A percentile compares a stretch with the other conserved stretches of the same genome.
phyloP scores from a whole-genome alignment of 116 monocot genomes.

The Phalaenopsis hybrid region DNA sequence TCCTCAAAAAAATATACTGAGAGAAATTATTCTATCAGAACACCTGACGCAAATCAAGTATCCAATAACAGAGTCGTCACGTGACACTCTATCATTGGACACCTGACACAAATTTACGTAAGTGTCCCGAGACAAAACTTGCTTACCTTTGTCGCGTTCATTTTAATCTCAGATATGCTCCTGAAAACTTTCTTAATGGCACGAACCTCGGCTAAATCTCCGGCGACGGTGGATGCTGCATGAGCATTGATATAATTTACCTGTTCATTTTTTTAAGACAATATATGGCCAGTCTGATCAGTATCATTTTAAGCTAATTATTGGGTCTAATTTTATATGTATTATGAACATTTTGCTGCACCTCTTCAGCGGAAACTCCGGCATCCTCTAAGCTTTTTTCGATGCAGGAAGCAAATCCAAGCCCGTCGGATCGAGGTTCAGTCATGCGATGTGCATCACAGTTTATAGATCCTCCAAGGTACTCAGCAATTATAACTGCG shows the following conservation, averaged over 20 bases:
- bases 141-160: conserved; percentile 77
- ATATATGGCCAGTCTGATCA: too few species aligned
- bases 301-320: background rate
- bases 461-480: conserved; percentile 82
- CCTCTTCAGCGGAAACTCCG: background rate
- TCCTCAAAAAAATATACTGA: too few species aligned
- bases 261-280: conserved; percentile 14
- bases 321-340: background rate
- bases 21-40: background rate
- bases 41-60: background rate
- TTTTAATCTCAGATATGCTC: conserved; percentile 60
- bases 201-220: conserved; percentile 84
- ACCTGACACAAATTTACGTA: background rate
- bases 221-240: conserved; percentile 80
- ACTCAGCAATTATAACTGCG: conserved; percentile 80
- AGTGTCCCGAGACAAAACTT: conserved; percentile 7
- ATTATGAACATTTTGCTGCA: background rate
- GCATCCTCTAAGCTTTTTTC: background rate
- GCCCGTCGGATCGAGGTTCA: conserved; percentile 77
- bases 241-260: conserved; percentile 91
- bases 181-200: conserved; percentile 86
- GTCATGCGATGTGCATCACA: conserved; percentile 99
- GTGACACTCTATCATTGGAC: too few species aligned
- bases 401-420: background rate
- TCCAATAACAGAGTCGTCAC: too few species aligned